Conservation (phyloP, 2,329 filamentous ascomycete genomes). For the Aspergillus brasiliensis region DNA sequence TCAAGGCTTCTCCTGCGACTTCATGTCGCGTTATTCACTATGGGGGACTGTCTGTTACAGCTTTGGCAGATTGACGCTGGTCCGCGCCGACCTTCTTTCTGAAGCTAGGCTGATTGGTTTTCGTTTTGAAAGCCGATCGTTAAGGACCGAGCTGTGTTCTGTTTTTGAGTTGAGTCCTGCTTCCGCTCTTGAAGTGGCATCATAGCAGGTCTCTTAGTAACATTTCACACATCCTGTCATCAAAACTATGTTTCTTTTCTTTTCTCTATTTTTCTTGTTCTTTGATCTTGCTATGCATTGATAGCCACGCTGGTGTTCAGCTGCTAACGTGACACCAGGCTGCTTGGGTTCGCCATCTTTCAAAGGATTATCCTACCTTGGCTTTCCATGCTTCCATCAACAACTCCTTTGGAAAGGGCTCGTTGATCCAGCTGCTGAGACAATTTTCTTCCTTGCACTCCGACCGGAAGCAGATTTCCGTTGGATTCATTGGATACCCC, state of each 20-base stretch:
- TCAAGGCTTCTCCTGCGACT: slow-evolving; percentile 74
- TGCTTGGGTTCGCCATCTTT: slow-evolving; percentile 85
- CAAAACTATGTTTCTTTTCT: slow-evolving; percentile 44
- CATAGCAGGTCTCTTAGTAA: slow-evolving; percentile 96
- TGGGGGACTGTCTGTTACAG: slow-evolving; percentile 97
- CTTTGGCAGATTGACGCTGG: slow-evolving; percentile 90
- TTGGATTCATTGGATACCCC: slow-evolving; percentile 85
- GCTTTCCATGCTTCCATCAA: slow-evolving; percentile 94
- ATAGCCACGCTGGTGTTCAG: slow-evolving; percentile 21
- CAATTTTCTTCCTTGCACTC: slow-evolving; percentile 91
- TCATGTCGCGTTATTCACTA: slow-evolving; percentile 55
- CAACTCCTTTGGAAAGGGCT: slow-evolving; percentile 96
- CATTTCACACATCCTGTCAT: slow-evolving; percentile 75
- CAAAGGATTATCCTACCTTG: slow-evolving; percentile 88
- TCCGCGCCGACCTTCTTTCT: slow-evolving; percentile 68
- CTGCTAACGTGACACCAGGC: slow-evolving; percentile 62
- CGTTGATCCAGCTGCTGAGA: slow-evolving; percentile 83
- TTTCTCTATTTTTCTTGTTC: slow-evolving; percentile 28
- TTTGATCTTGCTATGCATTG: slow-evolving; percentile 12
- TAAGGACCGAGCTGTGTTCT: slow-evolving; percentile 77
- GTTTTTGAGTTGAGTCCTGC: slow-evolving; percentile 95
- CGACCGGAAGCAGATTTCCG: slow-evolving; percentile 90
- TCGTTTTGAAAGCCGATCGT: slow-evolving; percentile 88
- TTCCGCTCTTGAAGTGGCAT: slow-evolving; percentile 62
- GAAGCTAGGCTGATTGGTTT: slow-evolving; percentile 68